Conservation (phyloP, 179 eudicot species). For the Nepenthes alata region DNA sequence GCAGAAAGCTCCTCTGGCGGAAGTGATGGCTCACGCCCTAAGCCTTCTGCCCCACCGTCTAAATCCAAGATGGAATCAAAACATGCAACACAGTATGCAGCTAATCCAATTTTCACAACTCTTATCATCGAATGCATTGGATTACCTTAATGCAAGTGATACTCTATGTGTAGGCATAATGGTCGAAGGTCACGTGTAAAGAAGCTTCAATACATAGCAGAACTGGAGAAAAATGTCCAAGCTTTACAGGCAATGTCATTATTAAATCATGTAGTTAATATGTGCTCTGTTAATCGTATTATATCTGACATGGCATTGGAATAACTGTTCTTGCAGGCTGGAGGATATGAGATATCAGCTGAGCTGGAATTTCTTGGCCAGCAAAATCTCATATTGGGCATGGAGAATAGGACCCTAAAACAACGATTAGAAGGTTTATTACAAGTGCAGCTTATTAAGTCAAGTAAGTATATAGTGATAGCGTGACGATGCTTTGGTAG, state of each 20-base stretch:
- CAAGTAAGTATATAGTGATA: conserved; percentile 27
- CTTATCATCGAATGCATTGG: neutral
- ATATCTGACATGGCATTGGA: neutral
- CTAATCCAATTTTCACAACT: neutral
- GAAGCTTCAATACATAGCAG: conserved; percentile 84
- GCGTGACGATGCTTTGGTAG: neutral
- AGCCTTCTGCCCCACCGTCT: conserved; percentile 18
- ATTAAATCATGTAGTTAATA: neutral
- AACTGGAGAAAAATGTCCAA: conserved; percentile 57
- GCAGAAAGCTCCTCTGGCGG: conserved; percentile 23
- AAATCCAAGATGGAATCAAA: conserved; percentile 46
- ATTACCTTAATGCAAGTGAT: neutral
- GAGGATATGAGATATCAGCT: conserved; percentile 55
- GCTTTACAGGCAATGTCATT: conserved; percentile 40
- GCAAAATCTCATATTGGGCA: conserved; percentile 51
- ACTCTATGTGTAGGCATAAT: conserved; percentile 42
- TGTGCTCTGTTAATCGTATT: neutral
- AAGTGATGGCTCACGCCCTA: conserved; percentile 18
- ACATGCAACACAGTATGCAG: conserved; percentile 58
- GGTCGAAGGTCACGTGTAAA: conserved; percentile 79
- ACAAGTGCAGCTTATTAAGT: conserved; percentile 58
- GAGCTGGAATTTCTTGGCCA: conserved; percentile 69
- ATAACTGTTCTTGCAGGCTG: conserved; percentile 22
- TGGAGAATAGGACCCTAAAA: conserved; percentile 78
- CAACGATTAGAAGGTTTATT: conserved; percentile 63